Conservation (phyloP, 2,329 filamentous ascomycete species). For the Eutypa lata region DNA sequence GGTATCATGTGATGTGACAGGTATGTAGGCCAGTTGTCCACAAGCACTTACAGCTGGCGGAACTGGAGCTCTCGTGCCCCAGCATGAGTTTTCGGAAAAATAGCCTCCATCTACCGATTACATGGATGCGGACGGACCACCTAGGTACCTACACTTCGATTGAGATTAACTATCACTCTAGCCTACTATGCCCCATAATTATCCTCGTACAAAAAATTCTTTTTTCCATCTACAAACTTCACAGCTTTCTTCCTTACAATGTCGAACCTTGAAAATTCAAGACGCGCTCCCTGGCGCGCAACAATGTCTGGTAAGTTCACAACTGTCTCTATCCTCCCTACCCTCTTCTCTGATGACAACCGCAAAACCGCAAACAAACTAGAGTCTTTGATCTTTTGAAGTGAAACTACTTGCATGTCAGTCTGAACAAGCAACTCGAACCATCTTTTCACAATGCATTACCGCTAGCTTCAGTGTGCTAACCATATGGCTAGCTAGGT, state of each 20-base stretch:
- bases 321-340: neutral
- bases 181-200: no score
- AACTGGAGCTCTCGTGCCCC: no score
- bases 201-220: neutral
- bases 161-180: no score
- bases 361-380: conserved; percentile 71
- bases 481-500: conserved; percentile 12
- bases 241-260: conserved; percentile 6
- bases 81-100: no score
- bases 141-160: no score
- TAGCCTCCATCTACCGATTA: neutral
- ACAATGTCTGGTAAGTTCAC: conserved; percentile 15
- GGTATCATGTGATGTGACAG: no score
- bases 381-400: conserved; percentile 92
- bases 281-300: neutral
- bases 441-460: conserved; percentile 2
- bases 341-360: conserved; percentile 69
- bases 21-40: no score
- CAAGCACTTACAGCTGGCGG: no score
- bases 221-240: conserved; percentile 4
- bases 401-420: conserved; percentile 93
- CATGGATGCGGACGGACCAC: no score
- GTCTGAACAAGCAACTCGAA: conserved; percentile 62
- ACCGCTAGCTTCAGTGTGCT: conserved; percentile 17
- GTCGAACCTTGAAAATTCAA: neutral